Percentiles rank a stretch among this genome's conserved stretches.
phyloP scores from a whole-genome alignment of 495 filamentous ascomycete species.

The Melanomma pulvis-pyrius region DNA sequence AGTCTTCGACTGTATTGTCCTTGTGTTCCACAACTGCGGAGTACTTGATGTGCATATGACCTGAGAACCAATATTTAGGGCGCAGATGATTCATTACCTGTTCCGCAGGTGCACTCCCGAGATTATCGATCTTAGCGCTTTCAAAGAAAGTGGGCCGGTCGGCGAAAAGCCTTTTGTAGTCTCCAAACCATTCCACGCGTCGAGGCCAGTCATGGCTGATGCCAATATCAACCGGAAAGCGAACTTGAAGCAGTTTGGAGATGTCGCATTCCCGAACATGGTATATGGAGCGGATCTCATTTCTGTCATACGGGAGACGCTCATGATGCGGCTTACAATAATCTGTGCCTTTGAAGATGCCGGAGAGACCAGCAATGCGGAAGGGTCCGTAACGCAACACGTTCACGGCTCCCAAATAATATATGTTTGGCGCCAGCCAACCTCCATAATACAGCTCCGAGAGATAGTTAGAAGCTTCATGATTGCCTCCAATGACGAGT shows the following conservation, averaged over 20 bases:
- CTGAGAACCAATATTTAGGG: conserved; percentile 88
- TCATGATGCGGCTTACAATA: conserved; percentile 80
- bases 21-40: conserved; percentile 69
- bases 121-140: conserved; percentile 68
- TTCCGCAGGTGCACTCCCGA: conserved; percentile 76
- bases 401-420: conserved; percentile 89
- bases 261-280: conserved; percentile 85
- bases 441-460: conserved; percentile 93
- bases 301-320: conserved; percentile 72
- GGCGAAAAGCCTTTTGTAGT: conserved; percentile 62
- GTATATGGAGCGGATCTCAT: conserved; percentile 76
- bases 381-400: conserved; percentile 77
- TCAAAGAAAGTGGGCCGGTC: conserved; percentile 69
- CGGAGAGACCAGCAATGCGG: conserved; percentile 82
- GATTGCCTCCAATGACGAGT: conserved; percentile 89
- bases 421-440: conserved; percentile 95
- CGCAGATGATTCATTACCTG: conserved; percentile 77
- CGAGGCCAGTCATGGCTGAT: conserved; percentile 94
- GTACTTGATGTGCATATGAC: conserved; percentile 86
- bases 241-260: conserved; percentile 80
- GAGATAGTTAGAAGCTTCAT: conserved; percentile 82
- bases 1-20: conserved; percentile 2
- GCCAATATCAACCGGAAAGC: conserved; percentile 83
- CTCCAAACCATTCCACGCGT: conserved; percentile 72
- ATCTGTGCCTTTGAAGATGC: conserved; percentile 86